Evolutionary conservation across 495 filamentous ascomycete species (phyloP).

Genomic region (Cercophora scortea): DNA sequence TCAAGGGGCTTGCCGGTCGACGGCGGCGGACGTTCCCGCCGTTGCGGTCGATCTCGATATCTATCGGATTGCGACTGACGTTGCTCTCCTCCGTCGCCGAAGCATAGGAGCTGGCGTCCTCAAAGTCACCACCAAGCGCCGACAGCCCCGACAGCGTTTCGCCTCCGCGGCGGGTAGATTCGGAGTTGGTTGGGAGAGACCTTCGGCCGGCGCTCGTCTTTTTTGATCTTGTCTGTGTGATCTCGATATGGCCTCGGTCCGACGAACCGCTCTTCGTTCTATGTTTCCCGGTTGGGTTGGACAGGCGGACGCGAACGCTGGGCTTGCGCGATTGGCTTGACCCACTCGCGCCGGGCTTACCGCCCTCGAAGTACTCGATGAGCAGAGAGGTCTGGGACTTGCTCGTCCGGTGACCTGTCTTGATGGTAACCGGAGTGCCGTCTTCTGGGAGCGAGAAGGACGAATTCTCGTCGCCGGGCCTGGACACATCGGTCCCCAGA

Average conservation of each 20-base stretch:
- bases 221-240: conserved; percentile 64
- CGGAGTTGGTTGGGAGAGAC: conserved; percentile 30
- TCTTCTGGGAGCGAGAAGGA: conserved; percentile 91
- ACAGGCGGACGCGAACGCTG: conserved; percentile 91
- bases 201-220: conserved; percentile 49
- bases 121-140: conserved; percentile 41
- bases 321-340: conserved; percentile 56
- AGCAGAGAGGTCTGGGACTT: conserved; percentile 85
- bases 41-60: conserved; percentile 62
- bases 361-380: conserved; percentile 96
- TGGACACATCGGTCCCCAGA: conserved; percentile 66
- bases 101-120: conserved; percentile 55
- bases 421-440: conserved; percentile 85
- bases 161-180: conserved; percentile 12
- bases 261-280: conserved; percentile 46
- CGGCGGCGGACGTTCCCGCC: conserved; percentile 29
- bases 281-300: conserved; percentile 53
- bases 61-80: conserved; percentile 63
- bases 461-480: conserved; percentile 60
- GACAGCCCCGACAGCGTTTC: conserved; percentile 19
- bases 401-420: conserved; percentile 57
- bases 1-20: conserved; percentile 47
- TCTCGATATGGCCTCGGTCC: conserved; percentile 54
- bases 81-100: conserved; percentile 74
- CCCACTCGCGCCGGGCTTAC: conserved; percentile 48